Evolutionary conservation across 2,329 filamentous ascomycete genomes (phyloP), one percentile per base, ranked within the genome.

Genomic region (Nothopassalora personata): DNA sequence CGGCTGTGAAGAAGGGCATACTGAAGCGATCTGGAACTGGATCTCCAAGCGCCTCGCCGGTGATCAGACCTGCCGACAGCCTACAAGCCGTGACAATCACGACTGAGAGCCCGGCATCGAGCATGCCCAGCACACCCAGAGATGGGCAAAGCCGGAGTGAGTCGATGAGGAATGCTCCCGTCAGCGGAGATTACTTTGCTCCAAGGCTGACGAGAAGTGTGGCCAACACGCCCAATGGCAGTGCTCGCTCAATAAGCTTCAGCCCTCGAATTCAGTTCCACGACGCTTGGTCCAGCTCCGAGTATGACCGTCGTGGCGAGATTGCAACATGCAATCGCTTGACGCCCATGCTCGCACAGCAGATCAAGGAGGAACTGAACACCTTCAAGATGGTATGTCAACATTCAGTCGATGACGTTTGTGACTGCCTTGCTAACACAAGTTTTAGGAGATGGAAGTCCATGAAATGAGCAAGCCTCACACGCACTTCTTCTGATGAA

Each of bases 281-380:
- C 73, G 94, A 99, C 71, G 97, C 92, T 7, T 99, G 92, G 91
- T 91, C 92, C 2, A 90, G 88, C 71, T 88, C 89, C 68, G 94
- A 99, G 74, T 99, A 99, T 71, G 94, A 99, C 74, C 89, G 94
- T 62, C 86, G 94, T 56, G 94, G 94, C 56, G 94, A 99, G 61
- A 89, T 97, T 77, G 92, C 94, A 10, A 99, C 94, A 1, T 99
- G 94, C 84, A 99, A 99, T 73, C 90, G 93, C 66, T 81, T 99
- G 67, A 99, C 94, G 52, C 94, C 94, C 11, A 92, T 97, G 83
- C 84, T 99, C 64, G 94, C 94, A 49, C 94, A 99, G 77, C 94
- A 99, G 75, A 99, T 99, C 78, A 97, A 97, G 78, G 94, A 99
- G 78, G 94, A 99, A 79, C 84, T 99, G 68, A 99, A 99, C 78